phyloP scores from a whole-genome alignment of 768 basidiomycete genomes.

The Paxillus involutus region DNA sequence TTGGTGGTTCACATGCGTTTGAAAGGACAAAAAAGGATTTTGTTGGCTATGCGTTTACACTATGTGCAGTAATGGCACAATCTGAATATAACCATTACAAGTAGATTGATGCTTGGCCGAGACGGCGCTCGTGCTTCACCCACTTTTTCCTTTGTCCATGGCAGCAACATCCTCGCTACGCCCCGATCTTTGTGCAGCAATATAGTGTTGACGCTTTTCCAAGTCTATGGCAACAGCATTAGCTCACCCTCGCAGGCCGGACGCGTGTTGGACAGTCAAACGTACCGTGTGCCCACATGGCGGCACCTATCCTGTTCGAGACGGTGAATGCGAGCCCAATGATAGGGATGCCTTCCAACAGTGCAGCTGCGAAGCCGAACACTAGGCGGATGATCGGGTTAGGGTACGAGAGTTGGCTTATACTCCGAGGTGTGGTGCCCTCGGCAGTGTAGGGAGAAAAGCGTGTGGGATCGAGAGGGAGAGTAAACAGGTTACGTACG shows the following conservation, averaged over 20 bases:
- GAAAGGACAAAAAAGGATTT: too few species aligned
- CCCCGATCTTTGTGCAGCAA: conserved; percentile 32
- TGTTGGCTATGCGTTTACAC: too few species aligned
- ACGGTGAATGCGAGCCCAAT: conserved; percentile 80
- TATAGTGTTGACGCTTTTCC: conserved; percentile 55
- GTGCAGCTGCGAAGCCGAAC: conserved; percentile 83
- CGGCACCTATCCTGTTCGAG: conserved; percentile 87
- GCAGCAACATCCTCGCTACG: neutral
- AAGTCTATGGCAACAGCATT: conserved; percentile 42
- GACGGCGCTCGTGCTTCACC: too few species aligned
- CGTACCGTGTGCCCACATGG: conserved; percentile 90
- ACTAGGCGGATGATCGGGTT: conserved; percentile 36
- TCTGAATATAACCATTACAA: too few species aligned
- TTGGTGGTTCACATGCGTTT: too few species aligned
- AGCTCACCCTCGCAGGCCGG: neutral
- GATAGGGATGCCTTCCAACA: conserved; percentile 81
- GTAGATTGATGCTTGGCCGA: too few species aligned
- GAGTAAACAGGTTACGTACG: conserved; percentile 38
- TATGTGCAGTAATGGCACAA: too few species aligned
- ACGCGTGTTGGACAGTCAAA: neutral
- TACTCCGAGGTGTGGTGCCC: neutral
- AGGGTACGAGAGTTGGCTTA: neutral
- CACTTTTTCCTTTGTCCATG: neutral
- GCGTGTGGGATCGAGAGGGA: too few species aligned
- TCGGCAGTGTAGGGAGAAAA: too few species aligned